Evolutionary conservation across 768 basidiomycete genomes (phyloP).

Genomic region (Chiua virens): DNA sequence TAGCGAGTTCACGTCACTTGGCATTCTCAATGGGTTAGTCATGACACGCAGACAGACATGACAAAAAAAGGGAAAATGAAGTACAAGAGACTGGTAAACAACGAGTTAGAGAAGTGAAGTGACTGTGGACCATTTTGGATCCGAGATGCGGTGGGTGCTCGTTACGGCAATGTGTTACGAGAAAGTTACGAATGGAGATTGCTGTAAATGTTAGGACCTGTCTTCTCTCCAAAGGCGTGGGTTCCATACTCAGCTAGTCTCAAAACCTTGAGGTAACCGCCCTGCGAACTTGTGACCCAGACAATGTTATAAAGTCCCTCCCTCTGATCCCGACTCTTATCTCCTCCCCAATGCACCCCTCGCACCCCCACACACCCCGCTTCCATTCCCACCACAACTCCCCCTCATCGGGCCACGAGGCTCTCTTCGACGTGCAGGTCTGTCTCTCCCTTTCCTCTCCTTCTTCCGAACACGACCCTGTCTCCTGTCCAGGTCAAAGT

Average conservation of each 20-base stretch:
- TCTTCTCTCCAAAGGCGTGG: constrained; percentile 33
- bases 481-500: constrained; percentile 23
- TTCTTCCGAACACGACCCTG: background rate
- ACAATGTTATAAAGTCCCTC: constrained; percentile 35
- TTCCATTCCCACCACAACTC: too few relatives aligned
- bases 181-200: constrained; percentile 26
- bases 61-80: too few relatives aligned
- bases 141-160: constrained; percentile 22
- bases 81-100: too few relatives aligned
- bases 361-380: background rate
- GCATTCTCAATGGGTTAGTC: constrained; percentile 9
- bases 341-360: constrained; percentile 18
- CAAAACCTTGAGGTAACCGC: constrained; percentile 14
- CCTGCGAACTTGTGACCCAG: constrained; percentile 9
- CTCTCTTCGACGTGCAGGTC: constrained; percentile 27
- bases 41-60: too few relatives aligned
- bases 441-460: background rate
- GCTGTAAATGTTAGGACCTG: constrained; percentile 28
- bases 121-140: too few relatives aligned
- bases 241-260: constrained; percentile 29
- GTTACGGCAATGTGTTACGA: constrained; percentile 30
- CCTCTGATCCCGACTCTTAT: constrained; percentile 2
- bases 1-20: constrained; percentile 27
- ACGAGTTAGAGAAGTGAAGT: too few relatives aligned
- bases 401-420: constrained; percentile 7